Evolutionary conservation across 176 grass and related monocot genomes (phyloP).

Genomic region (Phyllostachys edulis): DNA sequence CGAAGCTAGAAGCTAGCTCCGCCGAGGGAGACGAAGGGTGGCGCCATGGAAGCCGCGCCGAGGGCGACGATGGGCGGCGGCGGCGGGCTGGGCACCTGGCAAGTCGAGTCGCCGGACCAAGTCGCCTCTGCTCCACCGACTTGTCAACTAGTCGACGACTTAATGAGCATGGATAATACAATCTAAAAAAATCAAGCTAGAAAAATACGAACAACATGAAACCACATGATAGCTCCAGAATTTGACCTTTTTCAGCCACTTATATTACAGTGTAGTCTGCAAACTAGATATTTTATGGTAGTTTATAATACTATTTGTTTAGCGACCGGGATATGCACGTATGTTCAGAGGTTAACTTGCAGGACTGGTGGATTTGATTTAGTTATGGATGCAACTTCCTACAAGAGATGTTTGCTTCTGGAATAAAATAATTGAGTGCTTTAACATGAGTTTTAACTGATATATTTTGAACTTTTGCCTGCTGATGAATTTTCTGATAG

Average conservation of each 20-base stretch:
- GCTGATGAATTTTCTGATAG: neutral
- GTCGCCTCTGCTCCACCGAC: no score
- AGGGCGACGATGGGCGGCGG: no score
- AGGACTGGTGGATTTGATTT: slow-evolving; percentile 14
- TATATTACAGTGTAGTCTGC: neutral
- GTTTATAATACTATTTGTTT: slow-evolving; percentile 3
- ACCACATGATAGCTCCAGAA: neutral
- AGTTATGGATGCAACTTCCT: slow-evolving; percentile 7
- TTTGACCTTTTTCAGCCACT: neutral
- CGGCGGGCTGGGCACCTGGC: no score
- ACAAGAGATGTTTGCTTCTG: neutral
- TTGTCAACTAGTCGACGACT: no score
- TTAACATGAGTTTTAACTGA: neutral
- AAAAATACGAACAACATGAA: neutral
- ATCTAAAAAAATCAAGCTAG: neutral
- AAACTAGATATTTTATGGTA: neutral
- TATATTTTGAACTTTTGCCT: neutral
- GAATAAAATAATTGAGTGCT: neutral
- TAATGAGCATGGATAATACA: no score
- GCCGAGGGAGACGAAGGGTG: no score
- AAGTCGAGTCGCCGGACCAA: no score
- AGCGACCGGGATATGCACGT: neutral
- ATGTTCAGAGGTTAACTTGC: neutral
- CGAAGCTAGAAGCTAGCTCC: no score
- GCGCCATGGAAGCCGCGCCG: no score